Evolutionary conservation across 306 rosid genomes (phyloP).

Genomic region (Datisca glomerata): DNA sequence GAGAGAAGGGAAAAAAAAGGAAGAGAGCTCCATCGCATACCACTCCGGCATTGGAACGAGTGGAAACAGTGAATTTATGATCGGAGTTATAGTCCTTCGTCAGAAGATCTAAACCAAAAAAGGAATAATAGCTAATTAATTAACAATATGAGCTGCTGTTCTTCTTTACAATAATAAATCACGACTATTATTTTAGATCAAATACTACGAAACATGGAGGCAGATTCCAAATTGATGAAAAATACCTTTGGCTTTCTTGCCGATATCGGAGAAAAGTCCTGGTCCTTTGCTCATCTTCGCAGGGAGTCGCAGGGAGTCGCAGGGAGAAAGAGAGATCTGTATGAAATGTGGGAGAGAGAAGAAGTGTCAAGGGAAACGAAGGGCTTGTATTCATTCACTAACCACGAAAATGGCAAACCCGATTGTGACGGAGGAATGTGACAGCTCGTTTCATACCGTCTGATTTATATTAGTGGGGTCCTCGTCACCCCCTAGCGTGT

Average conservation of each 20-base stretch:
- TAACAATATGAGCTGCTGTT: too few relatives aligned
- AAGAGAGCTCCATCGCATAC: constrained; percentile 20
- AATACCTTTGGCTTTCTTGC: constrained; percentile 80
- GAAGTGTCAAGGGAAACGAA: too few relatives aligned
- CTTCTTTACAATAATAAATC: too few relatives aligned
- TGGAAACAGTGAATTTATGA: constrained; percentile 62
- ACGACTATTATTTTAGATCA: too few relatives aligned
- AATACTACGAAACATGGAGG: too few relatives aligned
- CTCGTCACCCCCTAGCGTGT: too few relatives aligned
- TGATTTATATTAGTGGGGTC: too few relatives aligned
- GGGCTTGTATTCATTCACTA: background rate
- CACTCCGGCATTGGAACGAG: constrained; percentile 71
- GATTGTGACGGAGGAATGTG: too few relatives aligned
- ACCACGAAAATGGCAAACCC: too few relatives aligned
- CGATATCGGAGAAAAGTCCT: constrained; percentile 71
- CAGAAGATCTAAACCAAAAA: constrained; percentile 49
- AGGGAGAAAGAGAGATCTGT: constrained; percentile 3
- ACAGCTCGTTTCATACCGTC: too few relatives aligned
- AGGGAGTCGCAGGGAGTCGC: constrained; percentile 8
- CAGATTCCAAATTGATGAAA: too few relatives aligned
- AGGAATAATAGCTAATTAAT: background rate
- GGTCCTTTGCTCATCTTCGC: constrained; percentile 83
- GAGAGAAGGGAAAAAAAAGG: background rate
- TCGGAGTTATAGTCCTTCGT: constrained; percentile 70
- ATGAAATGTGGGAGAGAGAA: background rate